Percentiles rank a stretch among this genome's conserved stretches.
phyloP scores from a whole-genome alignment of 1,284 basidiomycete species.

The Fomitiporia mediterranea region DNA sequence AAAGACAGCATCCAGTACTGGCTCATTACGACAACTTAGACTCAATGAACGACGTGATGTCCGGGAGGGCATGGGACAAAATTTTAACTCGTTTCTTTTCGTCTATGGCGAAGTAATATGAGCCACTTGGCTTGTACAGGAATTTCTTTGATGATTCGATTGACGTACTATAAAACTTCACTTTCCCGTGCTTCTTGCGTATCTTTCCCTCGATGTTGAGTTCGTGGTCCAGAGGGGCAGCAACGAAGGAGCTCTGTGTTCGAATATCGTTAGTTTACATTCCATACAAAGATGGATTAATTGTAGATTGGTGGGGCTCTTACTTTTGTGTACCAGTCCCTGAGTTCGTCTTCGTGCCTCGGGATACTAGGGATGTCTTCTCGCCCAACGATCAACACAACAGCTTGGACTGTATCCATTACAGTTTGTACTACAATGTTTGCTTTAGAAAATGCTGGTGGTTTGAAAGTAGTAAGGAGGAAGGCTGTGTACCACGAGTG shows the following conservation, averaged over 20 bases:
- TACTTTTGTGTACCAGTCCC: slow-evolving; percentile 64
- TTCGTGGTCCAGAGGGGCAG: slow-evolving; percentile 54
- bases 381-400: slow-evolving; percentile 75
- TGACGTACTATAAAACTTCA: slow-evolving; percentile 54
- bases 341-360: slow-evolving; percentile 45
- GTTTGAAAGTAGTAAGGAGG: not conserved
- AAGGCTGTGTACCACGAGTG: slow-evolving; percentile 49
- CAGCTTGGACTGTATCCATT: slow-evolving; percentile 57
- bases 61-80: slow-evolving; percentile 55
- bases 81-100: slow-evolving; percentile 59
- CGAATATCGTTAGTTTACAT: slow-evolving; percentile 12
- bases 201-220: slow-evolving; percentile 46
- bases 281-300: slow-evolving; percentile 6
- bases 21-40: slow-evolving; percentile 2
- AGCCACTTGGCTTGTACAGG: too few species aligned
- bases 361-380: slow-evolving; percentile 53
- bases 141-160: too few species aligned
- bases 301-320: too few species aligned
- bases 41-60: slow-evolving; percentile 49
- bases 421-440: slow-evolving; percentile 41
- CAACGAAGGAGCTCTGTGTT: slow-evolving; percentile 58
- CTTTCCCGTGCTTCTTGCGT: slow-evolving; percentile 54
- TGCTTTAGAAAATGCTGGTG: not conserved
- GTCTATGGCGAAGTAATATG: too few species aligned
- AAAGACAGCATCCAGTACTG: too few species aligned